Conservation (phyloP, 352 stramenopile species). For the Globisporangium polare region DNA sequence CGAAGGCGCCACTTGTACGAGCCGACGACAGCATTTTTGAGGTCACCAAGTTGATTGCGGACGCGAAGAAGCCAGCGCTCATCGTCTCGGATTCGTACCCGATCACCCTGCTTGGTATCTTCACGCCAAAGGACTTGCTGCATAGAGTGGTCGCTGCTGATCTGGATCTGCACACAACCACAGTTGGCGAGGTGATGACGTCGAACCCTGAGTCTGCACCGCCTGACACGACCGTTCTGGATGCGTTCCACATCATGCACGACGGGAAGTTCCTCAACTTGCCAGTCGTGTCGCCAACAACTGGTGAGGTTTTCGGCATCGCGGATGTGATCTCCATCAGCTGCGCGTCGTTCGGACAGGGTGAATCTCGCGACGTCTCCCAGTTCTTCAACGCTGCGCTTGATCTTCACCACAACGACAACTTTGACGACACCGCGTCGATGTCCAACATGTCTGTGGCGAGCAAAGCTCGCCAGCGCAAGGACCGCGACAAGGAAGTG, state of each 20-base stretch:
- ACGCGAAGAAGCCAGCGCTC: slow-evolving; percentile 72
- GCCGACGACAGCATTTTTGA: slow-evolving; percentile 66
- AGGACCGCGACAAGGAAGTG: slow-evolving; percentile 72
- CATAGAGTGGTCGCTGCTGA: slow-evolving; percentile 92
- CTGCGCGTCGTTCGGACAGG: slow-evolving; percentile 64
- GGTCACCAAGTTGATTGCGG: slow-evolving; percentile 72
- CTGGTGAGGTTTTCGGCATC: slow-evolving; percentile 72
- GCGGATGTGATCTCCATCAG: slow-evolving; percentile 81
- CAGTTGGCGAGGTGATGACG: slow-evolving; percentile 93
- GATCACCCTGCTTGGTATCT: slow-evolving; percentile 92
- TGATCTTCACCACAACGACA: slow-evolving; percentile 57
- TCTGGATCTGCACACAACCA: slow-evolving; percentile 85
- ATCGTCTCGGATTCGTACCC: slow-evolving; percentile 63
- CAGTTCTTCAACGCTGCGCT: slow-evolving; percentile 80
- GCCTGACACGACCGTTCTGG: slow-evolving; percentile 93
- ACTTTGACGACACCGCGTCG: slow-evolving; percentile 45
- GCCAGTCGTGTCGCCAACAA: slow-evolving; percentile 87
- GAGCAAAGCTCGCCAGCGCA: slow-evolving; percentile 67
- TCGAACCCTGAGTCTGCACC: slow-evolving; percentile 92
- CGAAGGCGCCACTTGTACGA: slow-evolving; percentile 70
- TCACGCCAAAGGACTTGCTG: slow-evolving; percentile 98
- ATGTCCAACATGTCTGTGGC: slow-evolving; percentile 42
- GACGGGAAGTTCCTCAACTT: slow-evolving; percentile 97
- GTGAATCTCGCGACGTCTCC: slow-evolving; percentile 67
- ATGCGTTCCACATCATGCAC: slow-evolving; percentile 98